Conservation (phyloP, 2,329 filamentous ascomycete species). For the Phyllosticta citribraziliensis region DNA sequence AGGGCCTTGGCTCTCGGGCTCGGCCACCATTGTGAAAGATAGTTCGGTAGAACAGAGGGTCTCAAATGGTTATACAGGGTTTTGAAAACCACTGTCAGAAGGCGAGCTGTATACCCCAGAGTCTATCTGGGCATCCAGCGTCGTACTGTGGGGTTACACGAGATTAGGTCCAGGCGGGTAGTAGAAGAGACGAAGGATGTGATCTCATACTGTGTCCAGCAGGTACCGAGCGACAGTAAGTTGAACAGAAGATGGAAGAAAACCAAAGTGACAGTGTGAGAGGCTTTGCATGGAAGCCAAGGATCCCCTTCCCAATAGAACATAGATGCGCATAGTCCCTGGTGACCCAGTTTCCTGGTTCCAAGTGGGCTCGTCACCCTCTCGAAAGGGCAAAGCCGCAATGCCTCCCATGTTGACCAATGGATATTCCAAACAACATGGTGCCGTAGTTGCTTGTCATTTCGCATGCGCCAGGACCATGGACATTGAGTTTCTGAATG, state of each 20-base stretch:
- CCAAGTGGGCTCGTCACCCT: neutral
- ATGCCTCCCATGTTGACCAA: neutral
- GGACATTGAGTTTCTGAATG: neutral
- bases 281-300: neutral
- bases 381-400: neutral
- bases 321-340: neutral
- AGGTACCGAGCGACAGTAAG: neutral
- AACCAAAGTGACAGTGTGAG: neutral
- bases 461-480: neutral
- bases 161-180: neutral
- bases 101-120: neutral
- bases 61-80: neutral
- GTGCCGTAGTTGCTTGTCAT: neutral
- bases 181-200: neutral
- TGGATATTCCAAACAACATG: neutral
- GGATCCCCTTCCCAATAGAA: neutral
- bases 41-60: neutral
- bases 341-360: neutral
- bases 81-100: neutral
- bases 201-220: neutral
- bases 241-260: neutral
- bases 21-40: slow-evolving; percentile 4
- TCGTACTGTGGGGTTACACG: neutral
- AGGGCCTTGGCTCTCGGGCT: slow-evolving; percentile 3
- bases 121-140: neutral